Conservation (phyloP, 2,329 filamentous ascomycete genomes). For the Cladosporium velox region DNA sequence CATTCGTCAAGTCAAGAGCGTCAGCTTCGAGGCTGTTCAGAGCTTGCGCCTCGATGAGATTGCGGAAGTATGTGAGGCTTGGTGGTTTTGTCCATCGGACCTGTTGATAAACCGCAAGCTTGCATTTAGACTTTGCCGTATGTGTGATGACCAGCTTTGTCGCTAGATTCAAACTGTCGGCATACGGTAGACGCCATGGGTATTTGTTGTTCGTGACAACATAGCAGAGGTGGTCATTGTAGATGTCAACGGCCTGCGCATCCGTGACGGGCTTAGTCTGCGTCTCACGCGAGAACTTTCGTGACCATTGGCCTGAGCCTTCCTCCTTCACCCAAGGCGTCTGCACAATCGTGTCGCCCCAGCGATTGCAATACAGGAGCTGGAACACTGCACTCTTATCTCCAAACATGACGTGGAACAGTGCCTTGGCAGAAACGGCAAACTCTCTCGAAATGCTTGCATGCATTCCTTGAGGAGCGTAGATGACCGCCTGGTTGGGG, state of each 20-base stretch:
- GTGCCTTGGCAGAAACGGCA: conserved; percentile 86
- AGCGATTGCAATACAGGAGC: conserved; percentile 80
- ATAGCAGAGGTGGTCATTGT: conserved; percentile 63
- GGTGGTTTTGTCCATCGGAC: conserved; percentile 75
- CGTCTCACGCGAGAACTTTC: conserved; percentile 64
- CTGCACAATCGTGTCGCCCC: conserved; percentile 76
- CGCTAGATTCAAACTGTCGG: conserved; percentile 75
- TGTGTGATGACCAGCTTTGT: conserved; percentile 95
- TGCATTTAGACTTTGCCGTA: conserved; percentile 86
- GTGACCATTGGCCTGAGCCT: conserved; percentile 46
- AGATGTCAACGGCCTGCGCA: conserved; percentile 77
- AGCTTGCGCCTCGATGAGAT: conserved; percentile 64
- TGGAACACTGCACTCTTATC: conserved; percentile 96
- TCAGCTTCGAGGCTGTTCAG: conserved; percentile 73
- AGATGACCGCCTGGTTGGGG: conserved; percentile 76
- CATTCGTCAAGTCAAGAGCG: conserved; percentile 72
- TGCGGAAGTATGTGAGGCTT: conserved; percentile 43
- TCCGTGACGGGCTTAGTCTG: conserved; percentile 61
- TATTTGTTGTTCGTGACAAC: conserved; percentile 65
- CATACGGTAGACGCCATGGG: conserved; percentile 83
- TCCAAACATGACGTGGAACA: conserved; percentile 95
- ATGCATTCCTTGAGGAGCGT: conserved; percentile 79
- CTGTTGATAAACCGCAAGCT: conserved; percentile 82
- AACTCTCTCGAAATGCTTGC: conserved; percentile 79
- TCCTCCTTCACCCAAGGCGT: conserved; percentile 78